Conservation (phyloP, 1,284 basidiomycete species). For the Rhizopogon parksii region DNA sequence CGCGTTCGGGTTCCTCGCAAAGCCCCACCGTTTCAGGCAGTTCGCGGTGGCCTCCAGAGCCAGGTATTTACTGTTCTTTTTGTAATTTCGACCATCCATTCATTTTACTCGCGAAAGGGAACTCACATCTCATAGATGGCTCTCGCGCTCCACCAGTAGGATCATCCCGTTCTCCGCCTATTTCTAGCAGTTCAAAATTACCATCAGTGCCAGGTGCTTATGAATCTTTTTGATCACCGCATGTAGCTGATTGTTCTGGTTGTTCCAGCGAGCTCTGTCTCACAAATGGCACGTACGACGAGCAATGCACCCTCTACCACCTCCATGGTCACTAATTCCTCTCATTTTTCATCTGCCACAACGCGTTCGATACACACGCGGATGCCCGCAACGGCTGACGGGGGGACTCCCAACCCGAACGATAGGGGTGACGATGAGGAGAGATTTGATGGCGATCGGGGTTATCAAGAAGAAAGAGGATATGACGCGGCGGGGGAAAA, state of each 20-base stretch:
- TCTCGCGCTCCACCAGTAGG: neutral
- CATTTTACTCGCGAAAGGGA: neutral
- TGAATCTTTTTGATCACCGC: neutral
- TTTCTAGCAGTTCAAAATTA: neutral
- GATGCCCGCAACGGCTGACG: slow-evolving; percentile 11
- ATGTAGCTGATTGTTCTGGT: neutral
- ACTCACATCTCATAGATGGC: neutral
- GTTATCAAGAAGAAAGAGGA: neutral
- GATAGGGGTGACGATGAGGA: slow-evolving; percentile 11
- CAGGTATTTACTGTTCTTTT: neutral
- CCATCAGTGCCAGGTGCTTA: neutral
- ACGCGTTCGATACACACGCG: slow-evolving; percentile 12
- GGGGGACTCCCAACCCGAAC: slow-evolving; percentile 11
- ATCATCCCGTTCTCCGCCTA: neutral
- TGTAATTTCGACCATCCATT: neutral
- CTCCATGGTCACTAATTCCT: neutral
- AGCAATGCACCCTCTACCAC: neutral
- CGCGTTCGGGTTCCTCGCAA: neutral
- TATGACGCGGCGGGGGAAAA: neutral
- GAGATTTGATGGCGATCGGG: neutral
- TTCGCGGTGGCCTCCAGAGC: neutral
- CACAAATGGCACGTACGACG: neutral
- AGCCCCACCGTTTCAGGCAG: neutral
- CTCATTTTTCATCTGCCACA: neutral
- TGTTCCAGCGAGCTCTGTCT: neutral